Evolutionary conservation across 2,329 filamentous ascomycete genomes (phyloP).

Genomic region (Diplodia scrobiculata): DNA sequence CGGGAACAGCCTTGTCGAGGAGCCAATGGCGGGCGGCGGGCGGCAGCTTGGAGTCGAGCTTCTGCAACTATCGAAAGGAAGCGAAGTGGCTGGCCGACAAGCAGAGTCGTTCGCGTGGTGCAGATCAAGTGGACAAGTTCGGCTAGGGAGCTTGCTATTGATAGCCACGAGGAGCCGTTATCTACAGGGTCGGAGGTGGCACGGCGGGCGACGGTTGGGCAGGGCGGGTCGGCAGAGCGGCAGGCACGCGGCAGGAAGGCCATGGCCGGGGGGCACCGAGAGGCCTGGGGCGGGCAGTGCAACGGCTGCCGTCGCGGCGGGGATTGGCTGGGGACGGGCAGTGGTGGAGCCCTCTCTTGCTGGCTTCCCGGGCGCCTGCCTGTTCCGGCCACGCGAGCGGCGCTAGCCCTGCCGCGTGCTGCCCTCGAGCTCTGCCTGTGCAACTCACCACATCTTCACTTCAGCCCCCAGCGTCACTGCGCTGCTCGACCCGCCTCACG

Average conservation of each 20-base stretch:
- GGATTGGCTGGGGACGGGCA: neutral
- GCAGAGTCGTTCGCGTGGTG: neutral
- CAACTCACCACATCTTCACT: neutral
- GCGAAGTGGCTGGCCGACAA: neutral
- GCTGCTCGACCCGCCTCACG: neutral
- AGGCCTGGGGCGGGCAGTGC: neutral
- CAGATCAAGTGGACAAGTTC: neutral
- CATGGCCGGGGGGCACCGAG: neutral
- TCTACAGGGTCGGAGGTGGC: neutral
- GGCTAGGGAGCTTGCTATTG: neutral
- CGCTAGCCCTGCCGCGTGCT: neutral
- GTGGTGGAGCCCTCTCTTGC: neutral
- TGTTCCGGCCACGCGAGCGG: neutral
- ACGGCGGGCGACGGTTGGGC: neutral
- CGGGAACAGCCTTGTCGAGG: too few relatives aligned
- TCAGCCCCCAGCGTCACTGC: conserved; percentile 1
- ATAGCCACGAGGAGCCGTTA: conserved; percentile 14
- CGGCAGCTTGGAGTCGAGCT: neutral
- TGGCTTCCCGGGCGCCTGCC: conserved; percentile 16
- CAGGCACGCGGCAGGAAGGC: neutral
- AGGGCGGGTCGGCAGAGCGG: neutral
- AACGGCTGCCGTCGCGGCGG: neutral
- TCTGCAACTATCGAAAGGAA: neutral
- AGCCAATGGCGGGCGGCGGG: too few relatives aligned
- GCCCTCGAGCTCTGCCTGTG: neutral